Evolutionary conservation across 2,329 filamentous ascomycete genomes (phyloP).

Genomic region (Fusarium brevicatenulatum): DNA sequence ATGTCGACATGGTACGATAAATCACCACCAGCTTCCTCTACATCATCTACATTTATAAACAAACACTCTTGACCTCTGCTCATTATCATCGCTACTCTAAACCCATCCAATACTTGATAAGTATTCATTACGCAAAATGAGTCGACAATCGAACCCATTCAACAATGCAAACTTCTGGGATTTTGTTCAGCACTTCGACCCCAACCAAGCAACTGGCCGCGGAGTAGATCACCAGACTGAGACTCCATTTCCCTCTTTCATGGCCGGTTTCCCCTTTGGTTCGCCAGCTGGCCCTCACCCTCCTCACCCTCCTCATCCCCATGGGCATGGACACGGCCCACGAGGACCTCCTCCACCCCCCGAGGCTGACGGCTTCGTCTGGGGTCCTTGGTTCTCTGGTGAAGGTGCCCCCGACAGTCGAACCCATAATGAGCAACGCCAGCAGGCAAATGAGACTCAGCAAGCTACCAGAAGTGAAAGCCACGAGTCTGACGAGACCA

Average conservation of each 20-base stretch:
- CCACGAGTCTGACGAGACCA: slow-evolving; percentile 50
- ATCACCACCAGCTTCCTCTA: slow-evolving; percentile 17
- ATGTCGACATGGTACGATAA: slow-evolving; percentile 9
- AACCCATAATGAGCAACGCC: slow-evolving; percentile 31
- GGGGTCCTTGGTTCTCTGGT: slow-evolving; percentile 41
- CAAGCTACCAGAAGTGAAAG: slow-evolving; percentile 45
- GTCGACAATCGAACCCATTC: slow-evolving; percentile 36
- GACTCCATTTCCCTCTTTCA: slow-evolving; percentile 39
- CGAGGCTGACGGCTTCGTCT: slow-evolving; percentile 40
- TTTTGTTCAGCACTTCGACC: slow-evolving; percentile 50
- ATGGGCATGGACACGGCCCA: slow-evolving; percentile 12
- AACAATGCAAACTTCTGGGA: slow-evolving; percentile 47
- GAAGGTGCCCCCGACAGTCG: slow-evolving; percentile 37
- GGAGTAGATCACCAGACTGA: slow-evolving; percentile 53
- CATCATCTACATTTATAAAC: slow-evolving; percentile 14
- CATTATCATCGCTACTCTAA: not conserved
- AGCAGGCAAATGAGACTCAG: slow-evolving; percentile 27
- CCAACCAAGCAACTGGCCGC: slow-evolving; percentile 46
- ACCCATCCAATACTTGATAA: not conserved
- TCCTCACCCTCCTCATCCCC: slow-evolving; percentile 17
- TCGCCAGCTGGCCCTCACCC: slow-evolving; percentile 21
- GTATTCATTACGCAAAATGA: slow-evolving; percentile 33
- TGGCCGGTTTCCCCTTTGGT: slow-evolving; percentile 50
- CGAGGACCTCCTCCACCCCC: slow-evolving; percentile 35
- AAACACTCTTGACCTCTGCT: slow-evolving; percentile 6